Evolutionary conservation across 768 basidiomycete species (phyloP), one percentile per base, ranked within the genome.

Genomic region (Crassisporium funariophilum): DNA sequence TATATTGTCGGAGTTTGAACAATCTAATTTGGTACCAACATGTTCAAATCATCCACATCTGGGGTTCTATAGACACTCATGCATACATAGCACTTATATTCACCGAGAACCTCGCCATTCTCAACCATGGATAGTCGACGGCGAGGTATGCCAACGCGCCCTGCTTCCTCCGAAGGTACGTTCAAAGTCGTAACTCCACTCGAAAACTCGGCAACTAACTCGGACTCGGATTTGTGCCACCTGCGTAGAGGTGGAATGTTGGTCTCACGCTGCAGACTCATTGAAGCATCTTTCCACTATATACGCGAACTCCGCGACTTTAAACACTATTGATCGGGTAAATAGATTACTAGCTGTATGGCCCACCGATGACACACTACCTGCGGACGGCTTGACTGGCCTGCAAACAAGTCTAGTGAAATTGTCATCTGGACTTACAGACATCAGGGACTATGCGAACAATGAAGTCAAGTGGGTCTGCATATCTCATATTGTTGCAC

Each of bases 201-300:
- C 21, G 52, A 52, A 27, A 23, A 38, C 47, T 49, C 35, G 33
- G 43, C 37, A 41, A 56, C 58, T 47, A 50, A 42, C 43, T 38
- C 57, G 41, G 44, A 27, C 46, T 47, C 41, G 38, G 55, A 49
- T 51, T 52, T 52, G 46, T 43, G n/a, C n/a, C n/a, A n/a, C n/a
- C n/a, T n/a, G n/a, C n/a, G n/a, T 66, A 92, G 89, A 91, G 71
- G 69, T 88, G 52, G 82, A 87, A 45, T 85, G 75, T 58, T 92
- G 89, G 89, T 74, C 81, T 39, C 84, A 82, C 64, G 83, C 85
- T 24, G 73, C 79, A 22, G 69, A 74, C 44, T 79, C 84, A 24
- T 65, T 91, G 47, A 76, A 69, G 53, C 65, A 70, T 15, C 70
- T 89, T 27, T 77, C 82, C 11, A 69, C 66, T 46, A 71, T 81